Base-by-base conservation (phyloP, 345 rosid genomes). In the Gossypium longicalyx region DNA sequence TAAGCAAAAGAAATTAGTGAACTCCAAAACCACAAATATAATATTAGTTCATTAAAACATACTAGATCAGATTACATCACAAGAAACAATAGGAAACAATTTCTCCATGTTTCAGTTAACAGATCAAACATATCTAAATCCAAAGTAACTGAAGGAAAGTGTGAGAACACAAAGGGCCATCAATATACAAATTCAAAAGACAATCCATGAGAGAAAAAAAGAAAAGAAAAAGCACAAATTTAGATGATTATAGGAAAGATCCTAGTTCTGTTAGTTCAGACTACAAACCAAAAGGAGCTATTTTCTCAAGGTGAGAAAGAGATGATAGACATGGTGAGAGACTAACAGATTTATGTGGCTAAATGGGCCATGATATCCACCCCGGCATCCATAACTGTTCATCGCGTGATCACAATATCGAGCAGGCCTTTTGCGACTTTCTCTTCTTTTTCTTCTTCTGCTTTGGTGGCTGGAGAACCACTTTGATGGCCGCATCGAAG, bases 401-500 rank as follows among this genome's bases (percentile, higher is more conserved):
- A 69, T 49, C 7, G 45, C 23, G 7, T 27, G 76, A 72, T 77
- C 90, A 91, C 86, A 89, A 78, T 80, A 91, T 81, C 57, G 94
- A 82, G 77, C 97, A 91, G 12, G 84, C 87, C 88, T 85, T 90
- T 74, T 87, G 91, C 22, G 82, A 80, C 85, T 80, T 88, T 81
- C 83, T 83, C 85, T 84, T 88, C 93, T 88, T 87, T 85, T 76
- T 91, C 86, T 84, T 89, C 87, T 86, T 91, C 79, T 79, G 84
- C 80, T 91, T 93, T 6, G 98, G 92, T 0, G 98, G 98, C 85
- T 91, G 97, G 64, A 93, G 93, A 76, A 91, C 97, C 52, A 91
- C 88, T 80, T 87, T 89, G 78, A 93, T 93, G 70, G 98, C 98
- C 12, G 92, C 88, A 77, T 93, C 97, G 61, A 93, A 93, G 52